A percentile compares a stretch with the other conserved stretches of the same genome.
Conservation (phyloP, 345 rosid species). For the Boechera retrofracta region DNA sequence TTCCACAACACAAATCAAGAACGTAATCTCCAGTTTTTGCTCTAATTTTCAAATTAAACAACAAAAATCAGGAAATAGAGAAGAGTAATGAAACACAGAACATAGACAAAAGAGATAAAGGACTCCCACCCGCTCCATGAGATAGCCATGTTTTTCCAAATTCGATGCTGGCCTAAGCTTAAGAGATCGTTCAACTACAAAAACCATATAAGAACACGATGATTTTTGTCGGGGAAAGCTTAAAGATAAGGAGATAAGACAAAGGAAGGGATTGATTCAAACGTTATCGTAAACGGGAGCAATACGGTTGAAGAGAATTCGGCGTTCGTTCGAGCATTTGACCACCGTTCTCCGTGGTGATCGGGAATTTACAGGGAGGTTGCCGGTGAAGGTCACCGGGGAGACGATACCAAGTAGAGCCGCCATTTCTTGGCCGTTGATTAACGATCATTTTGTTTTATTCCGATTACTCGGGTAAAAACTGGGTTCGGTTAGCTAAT, state of each 20-base stretch:
- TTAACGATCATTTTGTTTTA: slow-evolving; percentile 23
- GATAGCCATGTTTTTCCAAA: slow-evolving; percentile 88
- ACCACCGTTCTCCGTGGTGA: slow-evolving; percentile 18
- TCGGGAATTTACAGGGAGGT: background rate
- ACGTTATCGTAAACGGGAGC: slow-evolving; percentile 86
- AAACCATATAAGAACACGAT: background rate
- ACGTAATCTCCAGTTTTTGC: slow-evolving; percentile 66
- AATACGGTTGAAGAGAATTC: slow-evolving; percentile 71
- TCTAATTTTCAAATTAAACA: slow-evolving; percentile 45
- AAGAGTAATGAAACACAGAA: background rate
- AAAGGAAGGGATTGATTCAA: background rate
- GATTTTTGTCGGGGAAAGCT: background rate
- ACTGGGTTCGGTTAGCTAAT: background rate
- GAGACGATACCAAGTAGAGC: slow-evolving; percentile 40
- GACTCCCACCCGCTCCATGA: slow-evolving; percentile 72
- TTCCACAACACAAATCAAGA: slow-evolving; percentile 94
- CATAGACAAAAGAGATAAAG: background rate
- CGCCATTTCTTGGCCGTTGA: slow-evolving; percentile 44
- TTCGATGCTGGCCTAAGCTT: slow-evolving; percentile 85
- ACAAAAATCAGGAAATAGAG: slow-evolving; percentile 7
- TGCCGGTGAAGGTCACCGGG: slow-evolving; percentile 31
- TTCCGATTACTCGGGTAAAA: background rate
- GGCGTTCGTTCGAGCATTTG: slow-evolving; percentile 62
- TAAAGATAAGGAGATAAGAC: background rate
- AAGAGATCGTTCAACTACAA: slow-evolving; percentile 77